phyloP scores from a whole-genome alignment of 129 eudicot species.

The Chrysanthemum makinoi region DNA sequence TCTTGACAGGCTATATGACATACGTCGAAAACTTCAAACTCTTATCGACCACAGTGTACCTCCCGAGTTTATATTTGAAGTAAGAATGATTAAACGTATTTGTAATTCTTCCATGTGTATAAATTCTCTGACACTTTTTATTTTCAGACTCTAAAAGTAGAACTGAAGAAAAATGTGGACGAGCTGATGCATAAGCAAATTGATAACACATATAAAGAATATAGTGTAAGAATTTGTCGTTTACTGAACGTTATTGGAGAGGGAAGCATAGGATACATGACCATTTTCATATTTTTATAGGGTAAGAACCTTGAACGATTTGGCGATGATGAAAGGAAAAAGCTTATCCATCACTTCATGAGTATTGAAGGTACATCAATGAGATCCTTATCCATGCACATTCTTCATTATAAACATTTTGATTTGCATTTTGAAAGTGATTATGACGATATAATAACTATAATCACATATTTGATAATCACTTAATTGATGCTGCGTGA shows the following conservation, averaged over 20 bases:
- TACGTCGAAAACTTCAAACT: conserved; percentile 67
- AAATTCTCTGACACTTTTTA: conserved; percentile 23
- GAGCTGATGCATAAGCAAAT: conserved; percentile 41
- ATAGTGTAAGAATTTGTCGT: conserved; percentile 39
- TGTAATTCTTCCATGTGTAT: not conserved
- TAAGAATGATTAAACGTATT: conserved; percentile 27
- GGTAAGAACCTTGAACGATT: conserved; percentile 26
- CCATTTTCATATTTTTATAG: conserved; percentile 18
- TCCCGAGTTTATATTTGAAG: conserved; percentile 70
- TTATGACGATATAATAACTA: too few species aligned
- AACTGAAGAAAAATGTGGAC: conserved; percentile 49
- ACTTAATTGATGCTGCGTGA: too few species aligned
- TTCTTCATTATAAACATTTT: not conserved
- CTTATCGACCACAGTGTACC: conserved; percentile 80
- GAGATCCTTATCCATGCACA: not conserved
- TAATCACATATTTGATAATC: too few species aligned
- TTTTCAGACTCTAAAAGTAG: conserved; percentile 55
- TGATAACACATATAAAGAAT: conserved; percentile 46
- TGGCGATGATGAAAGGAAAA: conserved; percentile 44
- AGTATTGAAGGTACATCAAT: conserved; percentile 62
- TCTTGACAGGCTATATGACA: conserved; percentile 53
- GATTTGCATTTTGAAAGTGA: not conserved
- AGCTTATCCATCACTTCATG: conserved; percentile 60
- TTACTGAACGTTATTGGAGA: not conserved
- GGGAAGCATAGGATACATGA: conserved; percentile 10